Percentiles rank a stretch among this genome's conserved stretches.
phyloP scores from a whole-genome alignment of 805 yeast genomes.

The Priceomyces haplophilus region DNA sequence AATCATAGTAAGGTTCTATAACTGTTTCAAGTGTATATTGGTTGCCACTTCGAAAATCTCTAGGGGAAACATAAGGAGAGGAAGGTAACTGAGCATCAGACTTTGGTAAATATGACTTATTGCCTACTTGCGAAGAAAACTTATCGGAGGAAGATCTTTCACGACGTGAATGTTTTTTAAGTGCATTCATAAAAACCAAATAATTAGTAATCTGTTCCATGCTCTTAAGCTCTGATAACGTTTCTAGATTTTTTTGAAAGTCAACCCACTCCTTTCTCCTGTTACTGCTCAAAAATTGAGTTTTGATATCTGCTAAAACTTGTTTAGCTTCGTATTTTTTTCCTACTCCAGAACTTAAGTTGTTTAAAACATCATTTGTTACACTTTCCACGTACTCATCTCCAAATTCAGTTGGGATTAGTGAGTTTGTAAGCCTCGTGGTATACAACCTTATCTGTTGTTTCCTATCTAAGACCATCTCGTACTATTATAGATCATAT shows the following conservation, averaged over 20 bases:
- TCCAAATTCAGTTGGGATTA: constrained; percentile 38
- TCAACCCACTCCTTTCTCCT: constrained; percentile 28
- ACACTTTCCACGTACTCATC: constrained; percentile 31
- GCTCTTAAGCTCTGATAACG: constrained; percentile 24
- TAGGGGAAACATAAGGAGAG: constrained; percentile 9
- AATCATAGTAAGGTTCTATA: constrained; percentile 29
- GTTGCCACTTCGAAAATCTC: not conserved
- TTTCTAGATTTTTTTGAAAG: constrained; percentile 30
- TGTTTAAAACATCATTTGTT: constrained; percentile 24
- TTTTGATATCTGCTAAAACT: constrained; percentile 20
- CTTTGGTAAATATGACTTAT: constrained; percentile 3
- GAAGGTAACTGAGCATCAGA: constrained; percentile 8
- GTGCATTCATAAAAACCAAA: constrained; percentile 28
- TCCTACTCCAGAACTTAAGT: constrained; percentile 7
- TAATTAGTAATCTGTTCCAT: constrained; percentile 34
- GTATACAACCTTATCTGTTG: constrained; percentile 34
- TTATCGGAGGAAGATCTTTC: not conserved
- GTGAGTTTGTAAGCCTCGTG: constrained; percentile 32
- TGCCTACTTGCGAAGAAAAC: constrained; percentile 4
- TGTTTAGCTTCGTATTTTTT: constrained; percentile 14
- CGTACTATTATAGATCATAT: not conserved
- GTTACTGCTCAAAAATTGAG: constrained; percentile 25
- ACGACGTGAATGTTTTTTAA: constrained; percentile 5
- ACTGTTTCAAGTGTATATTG: constrained; percentile 6
- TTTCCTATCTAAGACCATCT: constrained; percentile 27